Percentiles rank a stretch among this genome's conserved stretches.
Conservation (phyloP, 345 rosid genomes). For the Euphorbia lathyris region DNA sequence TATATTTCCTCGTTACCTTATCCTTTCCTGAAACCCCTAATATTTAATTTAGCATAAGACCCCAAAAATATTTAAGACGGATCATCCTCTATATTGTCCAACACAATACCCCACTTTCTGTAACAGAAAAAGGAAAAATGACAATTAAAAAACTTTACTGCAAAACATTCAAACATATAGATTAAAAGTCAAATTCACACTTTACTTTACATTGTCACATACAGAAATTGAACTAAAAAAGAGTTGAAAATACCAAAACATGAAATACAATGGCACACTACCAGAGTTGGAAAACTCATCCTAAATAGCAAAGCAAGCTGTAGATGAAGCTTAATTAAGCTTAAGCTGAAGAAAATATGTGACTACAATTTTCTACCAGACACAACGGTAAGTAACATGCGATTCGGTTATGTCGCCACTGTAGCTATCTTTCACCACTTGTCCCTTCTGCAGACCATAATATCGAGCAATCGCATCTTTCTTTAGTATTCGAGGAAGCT, state of each 20-base stretch:
- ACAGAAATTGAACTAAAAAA: neutral
- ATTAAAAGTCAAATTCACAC: neutral
- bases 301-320: neutral
- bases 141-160: neutral
- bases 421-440: constrained; percentile 38
- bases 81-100: too few species aligned
- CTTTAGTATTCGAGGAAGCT: constrained; percentile 37
- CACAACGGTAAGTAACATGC: constrained; percentile 34
- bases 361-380: constrained; percentile 18
- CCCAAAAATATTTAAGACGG: too few species aligned
- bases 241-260: neutral
- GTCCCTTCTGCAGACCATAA: constrained; percentile 43
- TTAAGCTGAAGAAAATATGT: neutral
- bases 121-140: neutral
- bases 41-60: too few species aligned
- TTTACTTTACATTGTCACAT: neutral
- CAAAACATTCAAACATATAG: neutral
- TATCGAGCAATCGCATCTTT: constrained; percentile 37
- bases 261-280: neutral
- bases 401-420: constrained; percentile 26
- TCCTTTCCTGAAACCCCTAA: too few species aligned
- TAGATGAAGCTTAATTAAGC: constrained; percentile 1
- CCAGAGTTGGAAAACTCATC: neutral
- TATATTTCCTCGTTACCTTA: too few species aligned
- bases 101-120: too few species aligned